Evolutionary conservation across 768 basidiomycete species (phyloP).

Genomic region (Sporobolomyces pararoseus): DNA sequence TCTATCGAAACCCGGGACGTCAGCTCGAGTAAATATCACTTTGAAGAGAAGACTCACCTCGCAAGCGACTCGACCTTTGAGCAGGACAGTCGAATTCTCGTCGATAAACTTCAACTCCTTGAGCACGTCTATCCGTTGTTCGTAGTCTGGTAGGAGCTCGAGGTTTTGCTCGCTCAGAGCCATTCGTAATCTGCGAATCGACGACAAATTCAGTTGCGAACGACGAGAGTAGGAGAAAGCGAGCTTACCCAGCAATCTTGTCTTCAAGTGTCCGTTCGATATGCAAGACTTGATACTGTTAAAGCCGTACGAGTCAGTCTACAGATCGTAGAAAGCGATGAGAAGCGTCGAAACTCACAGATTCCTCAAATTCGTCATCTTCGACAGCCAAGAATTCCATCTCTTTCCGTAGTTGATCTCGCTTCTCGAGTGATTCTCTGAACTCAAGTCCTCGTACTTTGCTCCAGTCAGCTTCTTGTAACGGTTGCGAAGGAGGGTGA

Average conservation of each 20-base stretch:
- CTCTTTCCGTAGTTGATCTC: constrained; percentile 56
- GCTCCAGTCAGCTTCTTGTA: constrained; percentile 81
- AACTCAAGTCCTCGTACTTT: constrained; percentile 82
- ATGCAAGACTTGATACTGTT: constrained; percentile 72
- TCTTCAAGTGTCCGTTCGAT: constrained; percentile 67
- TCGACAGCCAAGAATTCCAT: constrained; percentile 50
- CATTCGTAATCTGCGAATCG: constrained; percentile 59
- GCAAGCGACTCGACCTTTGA: constrained; percentile 97
- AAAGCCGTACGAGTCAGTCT: too few relatives aligned
- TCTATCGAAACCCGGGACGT: constrained; percentile 55
- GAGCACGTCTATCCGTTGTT: constrained; percentile 84
- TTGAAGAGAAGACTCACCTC: constrained; percentile 59
- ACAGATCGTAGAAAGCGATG: too few relatives aligned
- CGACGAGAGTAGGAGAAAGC: background rate
- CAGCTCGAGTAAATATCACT: background rate
- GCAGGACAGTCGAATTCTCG: constrained; percentile 86
- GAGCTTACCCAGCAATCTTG: constrained; percentile 58
- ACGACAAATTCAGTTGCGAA: background rate
- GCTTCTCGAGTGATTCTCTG: constrained; percentile 68
- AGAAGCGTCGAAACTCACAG: too few relatives aligned
- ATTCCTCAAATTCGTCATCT: constrained; percentile 60
- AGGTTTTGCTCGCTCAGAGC: constrained; percentile 94
- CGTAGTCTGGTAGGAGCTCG: constrained; percentile 93
- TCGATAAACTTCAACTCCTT: constrained; percentile 90
- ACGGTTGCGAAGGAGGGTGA: constrained; percentile 50